Conservation (phyloP, 331 rosid species). For the Malus hybrid region DNA sequence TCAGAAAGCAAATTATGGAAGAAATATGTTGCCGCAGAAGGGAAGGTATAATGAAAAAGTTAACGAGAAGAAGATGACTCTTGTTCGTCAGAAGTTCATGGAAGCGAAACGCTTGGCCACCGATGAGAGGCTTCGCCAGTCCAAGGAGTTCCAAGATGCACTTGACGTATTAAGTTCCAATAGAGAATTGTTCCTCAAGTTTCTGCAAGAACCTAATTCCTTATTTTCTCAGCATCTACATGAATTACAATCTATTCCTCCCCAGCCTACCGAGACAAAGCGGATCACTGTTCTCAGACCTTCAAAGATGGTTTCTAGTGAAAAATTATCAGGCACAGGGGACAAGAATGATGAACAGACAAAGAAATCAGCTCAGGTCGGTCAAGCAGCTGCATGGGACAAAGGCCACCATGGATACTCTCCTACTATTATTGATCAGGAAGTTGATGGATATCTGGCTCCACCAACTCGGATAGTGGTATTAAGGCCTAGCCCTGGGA, state of each 20-base stretch:
- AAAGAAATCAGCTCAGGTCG: slow-evolving; percentile 31
- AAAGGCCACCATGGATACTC: slow-evolving; percentile 30
- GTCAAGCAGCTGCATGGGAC: slow-evolving; percentile 44
- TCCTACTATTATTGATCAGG: slow-evolving; percentile 29
- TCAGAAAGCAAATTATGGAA: slow-evolving; percentile 34
- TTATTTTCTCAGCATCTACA: slow-evolving; percentile 41
- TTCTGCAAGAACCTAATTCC: slow-evolving; percentile 57
- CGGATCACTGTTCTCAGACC: slow-evolving; percentile 84
- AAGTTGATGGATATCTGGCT: slow-evolving; percentile 49
- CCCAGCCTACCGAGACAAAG: slow-evolving; percentile 40
- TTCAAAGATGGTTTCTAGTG: slow-evolving; percentile 56
- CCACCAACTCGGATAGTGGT: slow-evolving; percentile 83
- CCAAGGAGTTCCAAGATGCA: slow-evolving; percentile 72
- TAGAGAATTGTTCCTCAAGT: slow-evolving; percentile 55
- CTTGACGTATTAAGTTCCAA: slow-evolving; percentile 80
- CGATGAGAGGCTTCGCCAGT: slow-evolving; percentile 54
- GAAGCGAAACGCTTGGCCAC: slow-evolving; percentile 64
- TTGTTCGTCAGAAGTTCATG: slow-evolving; percentile 59
- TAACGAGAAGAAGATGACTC: slow-evolving; percentile 53
- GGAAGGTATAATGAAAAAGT: slow-evolving; percentile 42
- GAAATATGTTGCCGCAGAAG: slow-evolving; percentile 55
- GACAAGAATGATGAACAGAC: slow-evolving; percentile 35
- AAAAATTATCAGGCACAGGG: slow-evolving; percentile 29
- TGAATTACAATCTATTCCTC: slow-evolving; percentile 44
- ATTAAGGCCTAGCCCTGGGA: slow-evolving; percentile 75